Base-by-base conservation (phyloP, 2,329 filamentous ascomycete genomes). In the Neonectria coccinea region DNA sequence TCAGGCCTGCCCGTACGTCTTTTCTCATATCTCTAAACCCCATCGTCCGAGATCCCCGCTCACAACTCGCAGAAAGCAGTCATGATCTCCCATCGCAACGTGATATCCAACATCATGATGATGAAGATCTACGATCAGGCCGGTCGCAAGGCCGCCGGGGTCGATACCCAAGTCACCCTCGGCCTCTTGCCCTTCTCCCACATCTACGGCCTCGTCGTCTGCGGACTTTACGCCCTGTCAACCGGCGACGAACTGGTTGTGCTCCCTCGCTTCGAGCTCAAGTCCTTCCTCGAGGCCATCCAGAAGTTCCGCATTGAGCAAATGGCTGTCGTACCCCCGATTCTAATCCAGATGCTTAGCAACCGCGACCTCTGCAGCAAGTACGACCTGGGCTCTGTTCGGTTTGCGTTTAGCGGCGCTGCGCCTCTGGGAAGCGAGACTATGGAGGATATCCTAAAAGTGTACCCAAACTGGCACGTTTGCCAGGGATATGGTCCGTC, bases 181-280 rank as follows among this genome's bases (percentile, higher is more conserved):
- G 92, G 91, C 5, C 82, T 95, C n/a, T 81, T 95, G 0, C 92
- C 92, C 1, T 88, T 93, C 74, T 94, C 91, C 69, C 93, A 97
- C 73, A 96, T 96, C 67, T 97, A 95, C 76, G 88, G 88, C 4
- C 81, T 96, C 39, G 87, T 93, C 18, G 41, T 44, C 8, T 50
- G 31, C 42, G 29, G 41, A 45, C 89, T 92, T 75, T 79, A 83
- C 1, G 85, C 85, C 27, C 81, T 88, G 2, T 95, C 89, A 74
- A 86, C 90, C 44, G 93, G 93, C 10, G 92, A 96, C 69, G 88
- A 89, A 61, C 83, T 91, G 10, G 84, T 96, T 56, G 85, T 95
- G 5, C 83, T 96, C 41, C 89, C 86, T 47, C 92, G 91, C 71
- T 97, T 95, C 73, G 92, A 95, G 54, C 84, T 95, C 51, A 81